phyloP scores from a whole-genome alignment of 768 basidiomycete species.

The Paxillus ammoniavirescens region DNA sequence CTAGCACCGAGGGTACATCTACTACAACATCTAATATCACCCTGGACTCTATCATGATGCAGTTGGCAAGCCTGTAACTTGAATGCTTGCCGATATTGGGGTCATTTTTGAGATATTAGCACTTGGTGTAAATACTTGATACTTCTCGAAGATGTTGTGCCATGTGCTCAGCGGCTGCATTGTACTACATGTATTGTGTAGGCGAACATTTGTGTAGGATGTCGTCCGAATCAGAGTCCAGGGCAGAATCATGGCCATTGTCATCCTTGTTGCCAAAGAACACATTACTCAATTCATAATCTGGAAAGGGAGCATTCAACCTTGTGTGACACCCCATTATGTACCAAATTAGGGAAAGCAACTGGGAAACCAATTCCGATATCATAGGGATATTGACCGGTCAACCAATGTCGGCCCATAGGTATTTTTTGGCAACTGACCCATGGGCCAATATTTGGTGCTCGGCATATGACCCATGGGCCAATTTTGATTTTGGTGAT shows the following conservation, averaged over 20 bases:
- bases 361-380: no score
- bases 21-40: slow-evolving; percentile 10
- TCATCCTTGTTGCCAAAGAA: slow-evolving; percentile 45
- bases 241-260: slow-evolving; percentile 29
- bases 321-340: no score
- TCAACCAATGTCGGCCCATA: no score
- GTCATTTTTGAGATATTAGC: no score
- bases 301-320: slow-evolving; percentile 7
- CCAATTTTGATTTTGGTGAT: no score
- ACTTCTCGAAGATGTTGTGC: slow-evolving; percentile 55
- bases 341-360: no score
- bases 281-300: slow-evolving; percentile 56
- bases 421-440: no score
- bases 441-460: no score
- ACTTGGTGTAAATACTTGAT: no score
- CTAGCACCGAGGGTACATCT: slow-evolving; percentile 25
- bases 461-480: no score
- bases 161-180: slow-evolving; percentile 84
- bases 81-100: slow-evolving; percentile 18
- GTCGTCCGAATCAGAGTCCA: slow-evolving; percentile 55
- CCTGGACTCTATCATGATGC: slow-evolving; percentile 11
- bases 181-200: slow-evolving; percentile 73
- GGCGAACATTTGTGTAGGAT: slow-evolving; percentile 42
- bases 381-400: no score
- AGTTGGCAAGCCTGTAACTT: slow-evolving; percentile 18